phyloP scores from a whole-genome alignment of 208 protist genomes.

The Herpetomonas tarakana region DNA sequence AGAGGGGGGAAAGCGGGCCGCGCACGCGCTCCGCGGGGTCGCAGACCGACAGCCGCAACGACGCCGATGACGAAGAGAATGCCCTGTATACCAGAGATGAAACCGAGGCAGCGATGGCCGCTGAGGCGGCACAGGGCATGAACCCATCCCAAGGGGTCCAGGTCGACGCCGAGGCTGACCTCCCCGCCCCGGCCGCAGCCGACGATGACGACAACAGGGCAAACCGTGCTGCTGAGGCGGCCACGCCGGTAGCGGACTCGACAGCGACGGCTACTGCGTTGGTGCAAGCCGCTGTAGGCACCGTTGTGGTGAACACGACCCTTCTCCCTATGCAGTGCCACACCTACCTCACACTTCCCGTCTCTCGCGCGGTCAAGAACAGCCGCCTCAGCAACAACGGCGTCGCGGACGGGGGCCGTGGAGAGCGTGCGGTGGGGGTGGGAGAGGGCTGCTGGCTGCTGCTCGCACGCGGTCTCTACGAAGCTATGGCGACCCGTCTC shows the following conservation, averaged over 20 bases:
- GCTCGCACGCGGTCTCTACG: constrained; percentile 52
- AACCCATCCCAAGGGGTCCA: constrained; percentile 28
- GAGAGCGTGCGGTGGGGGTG: background rate
- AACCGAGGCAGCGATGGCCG: background rate
- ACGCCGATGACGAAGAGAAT: background rate
- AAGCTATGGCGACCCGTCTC: constrained; percentile 46
- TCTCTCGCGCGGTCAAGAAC: constrained; percentile 17
- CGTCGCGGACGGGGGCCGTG: background rate
- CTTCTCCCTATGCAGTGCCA: constrained; percentile 27
- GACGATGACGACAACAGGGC: background rate
- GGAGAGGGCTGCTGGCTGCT: constrained; percentile 30
- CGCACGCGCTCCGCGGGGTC: background rate
- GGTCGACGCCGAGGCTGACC: constrained; percentile 19
- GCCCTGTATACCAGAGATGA: too few species aligned
- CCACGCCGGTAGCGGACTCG: constrained; percentile 11
- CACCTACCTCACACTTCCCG: constrained; percentile 22
- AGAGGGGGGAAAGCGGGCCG: background rate
- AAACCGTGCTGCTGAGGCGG: background rate
- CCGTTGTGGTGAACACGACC: constrained; percentile 23
- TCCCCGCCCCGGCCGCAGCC: background rate
- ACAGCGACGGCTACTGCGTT: too few species aligned
- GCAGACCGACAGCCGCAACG: background rate
- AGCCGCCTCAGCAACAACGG: background rate
- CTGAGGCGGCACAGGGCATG: constrained; percentile 18
- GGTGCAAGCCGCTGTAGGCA: constrained; percentile 26